These are phyloP conservation scores for Neurospora intermedia DNA, from an alignment of 495 filamentous ascomycete genomes.

Conservation along the genomic window DNA sequence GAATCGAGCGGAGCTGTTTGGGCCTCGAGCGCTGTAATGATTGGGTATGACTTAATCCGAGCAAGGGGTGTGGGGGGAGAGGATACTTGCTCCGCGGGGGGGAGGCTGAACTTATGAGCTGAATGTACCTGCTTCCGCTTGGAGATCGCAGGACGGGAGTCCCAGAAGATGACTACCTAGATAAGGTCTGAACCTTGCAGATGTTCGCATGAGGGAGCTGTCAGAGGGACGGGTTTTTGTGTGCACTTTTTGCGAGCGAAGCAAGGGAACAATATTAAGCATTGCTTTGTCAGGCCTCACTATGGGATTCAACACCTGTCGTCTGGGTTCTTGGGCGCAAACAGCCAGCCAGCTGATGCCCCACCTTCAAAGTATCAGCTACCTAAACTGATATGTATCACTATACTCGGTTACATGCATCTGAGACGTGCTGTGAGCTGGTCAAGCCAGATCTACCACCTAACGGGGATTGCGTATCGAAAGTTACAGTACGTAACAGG, in stretches of 20 bases:
- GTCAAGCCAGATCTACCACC: not conserved
- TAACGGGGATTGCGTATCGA: not conserved
- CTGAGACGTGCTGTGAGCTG: not conserved
- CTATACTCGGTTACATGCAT: not conserved
- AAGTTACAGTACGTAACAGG: not conserved
- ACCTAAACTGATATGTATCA: not conserved
- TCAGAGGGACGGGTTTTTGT: not conserved
- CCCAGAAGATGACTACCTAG: not conserved
- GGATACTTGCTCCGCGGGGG: not conserved
- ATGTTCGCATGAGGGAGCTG: not conserved
- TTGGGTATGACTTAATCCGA: slow-evolving; percentile 7
- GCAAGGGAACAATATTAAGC: not conserved
- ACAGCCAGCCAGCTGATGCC: not conserved
- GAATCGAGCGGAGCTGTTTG: slow-evolving; percentile 3
- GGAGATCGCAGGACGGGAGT: not conserved
- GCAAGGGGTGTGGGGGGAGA: not conserved
- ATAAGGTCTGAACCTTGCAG: not conserved
- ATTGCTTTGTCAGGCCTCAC: not conserved
- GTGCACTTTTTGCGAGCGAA: not conserved
- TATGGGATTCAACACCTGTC: not conserved
- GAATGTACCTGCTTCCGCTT: not conserved
- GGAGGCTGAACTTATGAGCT: not conserved
- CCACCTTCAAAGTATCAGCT: not conserved
- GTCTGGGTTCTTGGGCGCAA: not conserved
- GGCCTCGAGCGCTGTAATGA: not conserved